Evolutionary conservation across 495 filamentous ascomycete species (phyloP).

Genomic region (Lasiosphaeris hirsuta): DNA sequence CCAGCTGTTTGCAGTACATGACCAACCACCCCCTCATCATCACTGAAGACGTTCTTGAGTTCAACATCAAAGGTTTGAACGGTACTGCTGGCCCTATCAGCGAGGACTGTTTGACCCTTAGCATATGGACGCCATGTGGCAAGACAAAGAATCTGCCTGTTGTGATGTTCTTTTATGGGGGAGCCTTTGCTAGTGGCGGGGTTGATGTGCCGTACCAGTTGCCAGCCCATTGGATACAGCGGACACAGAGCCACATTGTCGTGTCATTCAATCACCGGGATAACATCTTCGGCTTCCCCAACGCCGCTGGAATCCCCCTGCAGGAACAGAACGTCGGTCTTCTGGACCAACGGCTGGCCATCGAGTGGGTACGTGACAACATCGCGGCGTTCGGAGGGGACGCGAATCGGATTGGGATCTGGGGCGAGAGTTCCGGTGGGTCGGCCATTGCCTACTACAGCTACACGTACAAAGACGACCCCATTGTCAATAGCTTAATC

Average conservation of each 20-base stretch:
- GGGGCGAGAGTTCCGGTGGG: conserved; percentile 51
- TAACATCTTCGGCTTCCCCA: conserved; percentile 59
- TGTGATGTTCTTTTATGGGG: conserved; percentile 30
- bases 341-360: conserved; percentile 58
- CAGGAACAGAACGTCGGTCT: conserved; percentile 52
- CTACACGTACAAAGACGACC: conserved; percentile 46
- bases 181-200: conserved; percentile 11
- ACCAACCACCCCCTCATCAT: too few relatives aligned
- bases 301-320: conserved; percentile 10
- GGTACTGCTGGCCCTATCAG: conserved; percentile 16
- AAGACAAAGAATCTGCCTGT: conserved; percentile 21
- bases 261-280: conserved; percentile 62
- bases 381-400: conserved; percentile 57
- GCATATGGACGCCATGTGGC: conserved; percentile 42
- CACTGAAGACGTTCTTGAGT: too few relatives aligned
- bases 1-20: too few relatives aligned
- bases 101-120: conserved; percentile 59
- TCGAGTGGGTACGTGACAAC: conserved; percentile 53
- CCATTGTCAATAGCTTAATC: conserved; percentile 47
- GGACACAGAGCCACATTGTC: conserved; percentile 46
- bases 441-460: conserved; percentile 50
- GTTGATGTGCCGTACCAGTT: conserved; percentile 7
- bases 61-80: too few relatives aligned
- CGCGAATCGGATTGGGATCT: conserved; percentile 45
- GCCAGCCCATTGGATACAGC: conserved; percentile 31